A percentile compares a stretch with the other conserved stretches of the same genome.
Conservation (phyloP, 2,329 filamentous ascomycete genomes). For the Stagonosporopsis rhizophila region DNA sequence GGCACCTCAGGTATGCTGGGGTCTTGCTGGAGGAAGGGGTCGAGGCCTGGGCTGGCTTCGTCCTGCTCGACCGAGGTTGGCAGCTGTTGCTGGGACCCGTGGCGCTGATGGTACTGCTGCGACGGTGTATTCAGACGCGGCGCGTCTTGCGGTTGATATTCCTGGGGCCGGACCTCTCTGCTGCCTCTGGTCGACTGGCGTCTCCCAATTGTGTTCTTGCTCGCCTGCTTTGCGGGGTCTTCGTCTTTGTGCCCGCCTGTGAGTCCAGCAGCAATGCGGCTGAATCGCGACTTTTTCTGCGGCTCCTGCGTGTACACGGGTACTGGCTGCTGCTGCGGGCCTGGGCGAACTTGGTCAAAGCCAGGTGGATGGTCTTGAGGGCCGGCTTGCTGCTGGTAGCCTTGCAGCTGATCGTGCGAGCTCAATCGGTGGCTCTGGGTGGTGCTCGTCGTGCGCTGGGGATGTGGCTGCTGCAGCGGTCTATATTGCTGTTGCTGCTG, state of each 20-base stretch:
- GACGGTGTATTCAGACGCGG: constrained; percentile 28
- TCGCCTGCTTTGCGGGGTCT: constrained; percentile 35
- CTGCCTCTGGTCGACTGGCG: constrained; percentile 48
- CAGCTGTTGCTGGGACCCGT: constrained; percentile 44
- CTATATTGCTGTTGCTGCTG: constrained; percentile 18
- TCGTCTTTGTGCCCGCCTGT: constrained; percentile 42
- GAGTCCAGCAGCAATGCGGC: constrained; percentile 41
- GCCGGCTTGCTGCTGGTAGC: constrained; percentile 35
- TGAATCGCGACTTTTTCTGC: constrained; percentile 45
- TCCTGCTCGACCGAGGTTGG: constrained; percentile 48
- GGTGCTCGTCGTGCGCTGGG: constrained; percentile 41
- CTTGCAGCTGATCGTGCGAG: constrained; percentile 42
- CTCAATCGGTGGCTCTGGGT: constrained; percentile 42
- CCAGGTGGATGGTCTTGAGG: constrained; percentile 30
- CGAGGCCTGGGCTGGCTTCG: constrained; percentile 44
- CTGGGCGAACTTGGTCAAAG: constrained; percentile 24
- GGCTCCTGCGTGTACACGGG: constrained; percentile 22
- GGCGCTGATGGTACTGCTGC: constrained; percentile 37
- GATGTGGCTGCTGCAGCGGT: constrained; percentile 26
- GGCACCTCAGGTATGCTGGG: constrained; percentile 43
- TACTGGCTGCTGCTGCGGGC: constrained; percentile 17
- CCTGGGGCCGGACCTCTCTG: constrained; percentile 39
- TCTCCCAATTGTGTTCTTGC: constrained; percentile 43
- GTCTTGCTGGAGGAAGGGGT: constrained; percentile 49
- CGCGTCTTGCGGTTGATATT: constrained; percentile 36